These are phyloP conservation scores for Linnemannia schmuckeri DNA, from an alignment of 192 early-diverging fungal species.

Conservation along the genomic window DNA sequence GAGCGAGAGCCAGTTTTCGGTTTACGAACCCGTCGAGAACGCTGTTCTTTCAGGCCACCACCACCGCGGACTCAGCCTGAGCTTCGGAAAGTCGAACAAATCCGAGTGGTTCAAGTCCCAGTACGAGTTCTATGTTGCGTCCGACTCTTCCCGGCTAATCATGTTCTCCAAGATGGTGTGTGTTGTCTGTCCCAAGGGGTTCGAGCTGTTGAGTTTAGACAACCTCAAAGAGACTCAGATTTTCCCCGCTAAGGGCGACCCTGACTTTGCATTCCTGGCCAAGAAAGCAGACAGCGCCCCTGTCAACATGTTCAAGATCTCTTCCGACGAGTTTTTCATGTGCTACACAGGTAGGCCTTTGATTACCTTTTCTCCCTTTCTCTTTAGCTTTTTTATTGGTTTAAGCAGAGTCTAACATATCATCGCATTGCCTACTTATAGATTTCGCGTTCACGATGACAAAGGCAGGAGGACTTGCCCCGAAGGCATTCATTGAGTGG, in stretches of 20 bases:
- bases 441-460: slow-evolving; percentile 94
- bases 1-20: slow-evolving; percentile 20
- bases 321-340: slow-evolving; percentile 76
- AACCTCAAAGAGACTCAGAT: slow-evolving; percentile 82
- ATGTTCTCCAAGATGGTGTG: slow-evolving; percentile 86
- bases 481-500: slow-evolving; percentile 86
- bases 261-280: slow-evolving; percentile 78
- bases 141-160: slow-evolving; percentile 85
- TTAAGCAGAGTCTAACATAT: neutral
- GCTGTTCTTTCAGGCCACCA: slow-evolving; percentile 14
- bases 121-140: slow-evolving; percentile 92
- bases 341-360: slow-evolving; percentile 85
- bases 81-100: slow-evolving; percentile 22
- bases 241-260: slow-evolving; percentile 85
- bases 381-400: neutral
- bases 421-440: slow-evolving; percentile 27
- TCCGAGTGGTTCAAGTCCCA: slow-evolving; percentile 49
- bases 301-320: slow-evolving; percentile 86
- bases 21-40: slow-evolving; percentile 27
- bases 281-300: slow-evolving; percentile 81
- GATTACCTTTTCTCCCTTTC: neutral
- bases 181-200: slow-evolving; percentile 85
- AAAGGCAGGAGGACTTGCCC: slow-evolving; percentile 73
- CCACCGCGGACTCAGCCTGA: slow-evolving; percentile 13
- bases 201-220: slow-evolving; percentile 90